Base-by-base conservation (phyloP, 495 filamentous ascomycete species). In the Cryomyces minteri region DNA sequence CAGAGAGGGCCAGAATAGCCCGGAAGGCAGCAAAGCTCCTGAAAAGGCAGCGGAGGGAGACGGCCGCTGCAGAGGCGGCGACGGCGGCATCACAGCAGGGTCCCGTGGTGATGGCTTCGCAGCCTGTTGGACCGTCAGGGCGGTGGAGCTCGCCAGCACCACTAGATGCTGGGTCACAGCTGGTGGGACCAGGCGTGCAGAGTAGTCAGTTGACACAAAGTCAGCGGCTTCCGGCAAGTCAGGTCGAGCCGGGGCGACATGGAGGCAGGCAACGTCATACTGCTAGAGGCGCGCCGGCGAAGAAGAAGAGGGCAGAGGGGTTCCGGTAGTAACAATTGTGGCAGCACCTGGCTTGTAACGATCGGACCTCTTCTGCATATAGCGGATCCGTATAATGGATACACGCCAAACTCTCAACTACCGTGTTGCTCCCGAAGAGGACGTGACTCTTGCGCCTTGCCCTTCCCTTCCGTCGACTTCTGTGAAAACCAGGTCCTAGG, bases 231-330 rank as follows among this genome's bases (percentile, higher is more conserved):
- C 41, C 44, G 39, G 54, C 54, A 5, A 62, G 57, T 52, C 59
- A 62, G 44, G 50, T 62, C 10, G 55, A 60, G 39, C 42, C 45
- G 8, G 59, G 59, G 6, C n/a, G 49, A 40, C 51, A 53, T 56
- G 59, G 57, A 25, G 59, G 55, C 3, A 45, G 56, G 43, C 55
- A 9, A 38, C 34, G 9, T 2, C 9, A 9, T 38, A 14, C 9
- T 38, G 34, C 12, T 38, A 38, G 34, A 14, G 9, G 9, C 9
- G 34, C 47, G 44, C 51, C 51, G 40, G 32, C 39, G 6, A 51
- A 39, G 50, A 60, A 60, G 50, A 62, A 60, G 51, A 52, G 56
- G 50, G 48, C 57, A 41, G 45, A 53, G 31, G 59, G 59, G 43
- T 62, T 62, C 39, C 51, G 41, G 46, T 43, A 32, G 29, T 5